Base-by-base conservation (phyloP, 108 stramenopile species). In the Cyclostephanos invisitatus region DNA sequence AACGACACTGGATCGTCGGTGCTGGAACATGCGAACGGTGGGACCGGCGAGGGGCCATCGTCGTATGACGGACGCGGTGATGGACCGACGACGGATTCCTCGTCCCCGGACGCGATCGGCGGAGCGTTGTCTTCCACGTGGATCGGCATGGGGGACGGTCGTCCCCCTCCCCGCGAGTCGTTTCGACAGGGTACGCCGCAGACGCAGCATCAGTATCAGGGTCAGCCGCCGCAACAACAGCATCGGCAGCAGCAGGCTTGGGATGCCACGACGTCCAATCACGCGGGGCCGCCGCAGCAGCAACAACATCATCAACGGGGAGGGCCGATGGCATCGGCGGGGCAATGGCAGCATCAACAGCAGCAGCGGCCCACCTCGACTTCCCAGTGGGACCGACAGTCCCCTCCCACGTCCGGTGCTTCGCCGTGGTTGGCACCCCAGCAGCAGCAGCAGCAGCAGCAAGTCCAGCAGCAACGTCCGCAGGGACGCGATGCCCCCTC, bases 371-470 rank as follows among this genome's bases (percentile, higher is more conserved):
- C 29, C 8, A 10, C 56, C 11, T 12, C 56, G 22, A 2, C 20
- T 24, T 18, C n/a, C 32, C 68, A 56, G 29, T 24, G 37, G 35
- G 53, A 28, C 9, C 62, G 36, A 5, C 50, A 49, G n/a, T 27
- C 21, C n/a, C 64, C n/a, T 17, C 25, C 7, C 3, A 8, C 40
- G 40, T 11, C 44, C 15, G 32, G 32, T 4, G 3, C 44, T 15
- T 46, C 44, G 12, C 44, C 14, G 3, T 46, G 44, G 44, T 32
- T 32, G 28, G 15, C 42, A 11, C 44, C 62, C 12, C 68, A 62
- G 24, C 70, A 78, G 51, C 77, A 78, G 42, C 77, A 72, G 32
- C 64, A 58, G 47, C 70, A 48, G 29, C 67, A 29, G 32, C 57
- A 24, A 44, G 36, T 42, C n/a, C 72, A 9, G 35, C 68, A 61